phyloP scores from a whole-genome alignment of 2,329 filamentous ascomycete species.

The Gliomastix tumulicola region DNA sequence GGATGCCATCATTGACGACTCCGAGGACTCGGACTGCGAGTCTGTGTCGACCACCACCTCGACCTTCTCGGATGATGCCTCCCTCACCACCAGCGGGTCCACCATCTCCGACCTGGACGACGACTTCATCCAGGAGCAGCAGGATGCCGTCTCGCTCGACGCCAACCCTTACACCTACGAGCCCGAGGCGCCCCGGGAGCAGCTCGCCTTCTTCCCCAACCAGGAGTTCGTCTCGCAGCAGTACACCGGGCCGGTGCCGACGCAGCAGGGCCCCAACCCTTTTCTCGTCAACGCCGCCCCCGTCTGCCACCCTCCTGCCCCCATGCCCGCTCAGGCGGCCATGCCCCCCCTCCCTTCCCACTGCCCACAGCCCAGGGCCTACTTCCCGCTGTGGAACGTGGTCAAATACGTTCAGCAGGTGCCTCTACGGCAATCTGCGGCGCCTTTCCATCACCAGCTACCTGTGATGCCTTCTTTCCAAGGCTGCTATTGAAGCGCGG shows the following conservation, averaged over 20 bases:
- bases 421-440: slow-evolving; percentile 39
- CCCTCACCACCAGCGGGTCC: slow-evolving; percentile 45
- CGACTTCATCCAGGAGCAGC: slow-evolving; percentile 38
- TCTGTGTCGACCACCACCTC: slow-evolving; percentile 42
- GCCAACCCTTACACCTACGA: slow-evolving; percentile 36
- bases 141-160: slow-evolving; percentile 22
- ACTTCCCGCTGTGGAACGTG: slow-evolving; percentile 43
- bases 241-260: slow-evolving; percentile 30
- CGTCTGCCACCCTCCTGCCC: too few species aligned
- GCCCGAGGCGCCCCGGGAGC: slow-evolving; percentile 33
- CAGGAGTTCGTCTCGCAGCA: slow-evolving; percentile 40
- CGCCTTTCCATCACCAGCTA: slow-evolving; percentile 46
- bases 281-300: too few species aligned
- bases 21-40: slow-evolving; percentile 36
- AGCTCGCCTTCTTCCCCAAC: slow-evolving; percentile 25
- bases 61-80: slow-evolving; percentile 46
- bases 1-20: slow-evolving; percentile 33
- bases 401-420: slow-evolving; percentile 44
- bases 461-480: slow-evolving; percentile 44
- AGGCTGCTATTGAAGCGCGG: slow-evolving; percentile 39
- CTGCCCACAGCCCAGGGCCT: slow-evolving; percentile 28
- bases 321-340: slow-evolving; percentile 23
- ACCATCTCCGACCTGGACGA: slow-evolving; percentile 44
- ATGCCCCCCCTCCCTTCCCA: slow-evolving; percentile 10
- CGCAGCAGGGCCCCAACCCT: slow-evolving; percentile 15